Evolutionary conservation across 1,284 basidiomycete genomes (phyloP).

Genomic region (Tranzscheliella williamsii): DNA sequence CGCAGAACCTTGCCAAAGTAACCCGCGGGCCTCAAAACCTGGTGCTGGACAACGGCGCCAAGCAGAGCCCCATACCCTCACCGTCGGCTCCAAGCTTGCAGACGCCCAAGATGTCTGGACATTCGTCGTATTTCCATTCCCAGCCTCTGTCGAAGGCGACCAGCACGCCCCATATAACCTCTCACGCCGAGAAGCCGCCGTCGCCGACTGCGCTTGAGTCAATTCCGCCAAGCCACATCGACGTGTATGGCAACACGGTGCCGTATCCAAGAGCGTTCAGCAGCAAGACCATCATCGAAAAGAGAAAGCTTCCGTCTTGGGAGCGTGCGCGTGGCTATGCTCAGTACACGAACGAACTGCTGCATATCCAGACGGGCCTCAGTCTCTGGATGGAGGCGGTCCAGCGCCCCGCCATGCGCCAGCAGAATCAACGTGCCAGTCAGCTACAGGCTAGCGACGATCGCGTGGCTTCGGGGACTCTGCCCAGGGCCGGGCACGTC

Average conservation of each 20-base stretch:
- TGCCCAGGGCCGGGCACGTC: slow-evolving; percentile 16
- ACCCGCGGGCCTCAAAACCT: not conserved
- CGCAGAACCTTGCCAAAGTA: not conserved
- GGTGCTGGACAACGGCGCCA: too few species aligned
- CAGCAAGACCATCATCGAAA: slow-evolving; percentile 38
- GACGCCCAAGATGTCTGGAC: not conserved
- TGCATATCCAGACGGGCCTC: slow-evolving; percentile 36
- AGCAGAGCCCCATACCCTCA: not conserved
- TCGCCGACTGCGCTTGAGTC: too few species aligned
- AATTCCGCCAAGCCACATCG: slow-evolving; percentile 27
- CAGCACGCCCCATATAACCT: slow-evolving; percentile 1
- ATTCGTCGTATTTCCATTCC: not conserved
- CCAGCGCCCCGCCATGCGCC: slow-evolving; percentile 33
- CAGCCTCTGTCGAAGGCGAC: not conserved
- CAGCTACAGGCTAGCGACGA: slow-evolving; percentile 4
- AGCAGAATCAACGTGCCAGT: slow-evolving; percentile 13
- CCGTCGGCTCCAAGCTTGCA: not conserved
- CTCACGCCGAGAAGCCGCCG: not conserved
- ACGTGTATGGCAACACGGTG: slow-evolving; percentile 45
- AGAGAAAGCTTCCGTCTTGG: slow-evolving; percentile 39
- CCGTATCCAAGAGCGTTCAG: slow-evolving; percentile 41
- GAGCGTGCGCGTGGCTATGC: slow-evolving; percentile 49
- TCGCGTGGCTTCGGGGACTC: slow-evolving; percentile 7
- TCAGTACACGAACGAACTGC: slow-evolving; percentile 46
- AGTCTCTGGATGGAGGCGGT: slow-evolving; percentile 44